A percentile compares a stretch with the other conserved stretches of the same genome.
Conservation (phyloP, 345 rosid species). For the Gossypium herbaceum region DNA sequence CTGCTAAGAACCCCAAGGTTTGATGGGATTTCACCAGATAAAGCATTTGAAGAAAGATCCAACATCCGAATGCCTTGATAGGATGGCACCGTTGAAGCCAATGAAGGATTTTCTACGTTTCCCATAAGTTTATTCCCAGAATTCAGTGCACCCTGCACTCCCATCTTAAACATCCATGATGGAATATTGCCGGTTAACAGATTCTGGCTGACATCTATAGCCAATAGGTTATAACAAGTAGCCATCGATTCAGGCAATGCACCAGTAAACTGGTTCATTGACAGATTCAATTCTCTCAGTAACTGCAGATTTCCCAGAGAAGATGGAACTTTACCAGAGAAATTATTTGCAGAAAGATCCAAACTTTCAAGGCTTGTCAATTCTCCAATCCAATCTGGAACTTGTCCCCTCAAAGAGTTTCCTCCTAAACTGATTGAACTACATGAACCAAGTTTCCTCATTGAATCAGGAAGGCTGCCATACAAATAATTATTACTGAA, state of each 20-base stretch:
- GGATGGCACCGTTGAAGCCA: constrained; percentile 19
- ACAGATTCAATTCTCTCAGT: constrained; percentile 64
- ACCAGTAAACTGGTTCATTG: constrained; percentile 56
- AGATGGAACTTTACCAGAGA: constrained; percentile 51
- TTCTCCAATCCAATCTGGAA: constrained; percentile 78
- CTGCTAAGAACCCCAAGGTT: constrained; percentile 47
- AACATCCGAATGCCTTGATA: constrained; percentile 42
- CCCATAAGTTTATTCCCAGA: constrained; percentile 32
- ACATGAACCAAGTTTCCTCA: constrained; percentile 51
- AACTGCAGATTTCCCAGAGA: constrained; percentile 60
- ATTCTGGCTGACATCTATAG: constrained; percentile 73
- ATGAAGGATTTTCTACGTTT: constrained; percentile 21
- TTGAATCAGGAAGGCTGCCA: constrained; percentile 61
- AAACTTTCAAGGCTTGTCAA: constrained; percentile 52
- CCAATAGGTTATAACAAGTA: constrained; percentile 49
- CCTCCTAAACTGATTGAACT: constrained; percentile 44
- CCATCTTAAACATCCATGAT: constrained; percentile 44
- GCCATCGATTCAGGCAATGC: constrained; percentile 56
- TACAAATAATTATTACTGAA: constrained; percentile 64
- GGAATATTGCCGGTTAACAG: constrained; percentile 59
- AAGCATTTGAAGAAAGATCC: constrained; percentile 71
- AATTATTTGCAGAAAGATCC: constrained; percentile 74
- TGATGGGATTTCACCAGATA: constrained; percentile 62
- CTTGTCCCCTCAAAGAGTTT: constrained; percentile 52
- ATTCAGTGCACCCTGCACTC: constrained; percentile 30